Percentiles rank a stretch among this genome's conserved stretches.
phyloP scores from a whole-genome alignment of 805 yeast genomes.

The Sporopachydermia lactativora region DNA sequence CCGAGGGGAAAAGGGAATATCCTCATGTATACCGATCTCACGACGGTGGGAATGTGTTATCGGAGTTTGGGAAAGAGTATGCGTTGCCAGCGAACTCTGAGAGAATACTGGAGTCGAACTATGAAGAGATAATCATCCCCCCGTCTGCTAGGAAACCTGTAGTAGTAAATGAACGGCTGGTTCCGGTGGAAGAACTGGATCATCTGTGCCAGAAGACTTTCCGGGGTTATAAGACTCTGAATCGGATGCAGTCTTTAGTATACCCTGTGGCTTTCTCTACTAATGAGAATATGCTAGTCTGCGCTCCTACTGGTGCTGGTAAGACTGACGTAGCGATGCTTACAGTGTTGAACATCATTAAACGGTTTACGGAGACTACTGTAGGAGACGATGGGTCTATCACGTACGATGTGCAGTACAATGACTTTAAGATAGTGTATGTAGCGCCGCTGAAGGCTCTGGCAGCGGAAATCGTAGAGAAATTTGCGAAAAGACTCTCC shows the following conservation, averaged over 20 bases:
- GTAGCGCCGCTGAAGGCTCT: slow-evolving; percentile 90
- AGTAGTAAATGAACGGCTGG: slow-evolving; percentile 31
- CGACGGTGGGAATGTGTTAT: slow-evolving; percentile 54
- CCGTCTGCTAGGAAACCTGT: slow-evolving; percentile 37
- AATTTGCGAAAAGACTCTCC: slow-evolving; percentile 57
- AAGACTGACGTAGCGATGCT: slow-evolving; percentile 87
- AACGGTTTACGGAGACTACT: slow-evolving; percentile 41
- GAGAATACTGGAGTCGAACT: slow-evolving; percentile 20
- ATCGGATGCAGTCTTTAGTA: slow-evolving; percentile 81
- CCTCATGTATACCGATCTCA: slow-evolving; percentile 78
- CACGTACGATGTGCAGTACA: slow-evolving; percentile 49
- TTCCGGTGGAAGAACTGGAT: slow-evolving; percentile 54
- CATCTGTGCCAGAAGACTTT: slow-evolving; percentile 74
- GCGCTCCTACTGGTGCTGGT: slow-evolving; percentile 99
- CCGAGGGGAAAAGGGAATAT: slow-evolving; percentile 35
- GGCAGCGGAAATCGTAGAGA: slow-evolving; percentile 94
- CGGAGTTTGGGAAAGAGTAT: slow-evolving; percentile 70
- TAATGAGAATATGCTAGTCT: slow-evolving; percentile 86
- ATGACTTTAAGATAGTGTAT: slow-evolving; percentile 80
- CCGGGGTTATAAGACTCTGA: slow-evolving; percentile 58
- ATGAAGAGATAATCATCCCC: slow-evolving; percentile 81
- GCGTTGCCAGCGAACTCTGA: slow-evolving; percentile 73
- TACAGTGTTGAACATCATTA: slow-evolving; percentile 64
- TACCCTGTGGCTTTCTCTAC: slow-evolving; percentile 87
- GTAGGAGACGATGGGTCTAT: slow-evolving; percentile 19